Evolutionary conservation across 2,329 filamentous ascomycete genomes (phyloP).

Genomic region (Macrophomina pseudophaseolina): DNA sequence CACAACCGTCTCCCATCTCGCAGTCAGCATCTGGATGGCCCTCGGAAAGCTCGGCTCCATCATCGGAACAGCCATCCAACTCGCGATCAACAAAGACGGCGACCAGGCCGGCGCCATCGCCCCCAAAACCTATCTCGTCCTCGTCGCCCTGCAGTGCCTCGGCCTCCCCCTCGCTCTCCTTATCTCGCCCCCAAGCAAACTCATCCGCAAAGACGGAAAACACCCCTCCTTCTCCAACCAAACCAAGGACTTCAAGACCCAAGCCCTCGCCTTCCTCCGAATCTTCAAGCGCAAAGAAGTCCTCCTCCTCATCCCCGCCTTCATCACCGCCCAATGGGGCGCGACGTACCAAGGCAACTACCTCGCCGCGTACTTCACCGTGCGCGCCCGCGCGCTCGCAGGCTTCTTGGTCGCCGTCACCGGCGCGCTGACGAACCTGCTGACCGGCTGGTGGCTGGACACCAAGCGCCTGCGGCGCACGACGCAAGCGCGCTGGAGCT

Average conservation of each 20-base stretch:
- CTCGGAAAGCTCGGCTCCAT: conserved; percentile 60
- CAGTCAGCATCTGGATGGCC: conserved; percentile 58
- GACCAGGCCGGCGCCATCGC: conserved; percentile 53
- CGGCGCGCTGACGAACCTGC: conserved; percentile 53
- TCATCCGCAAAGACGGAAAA: conserved; percentile 50
- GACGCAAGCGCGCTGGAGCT: conserved; percentile 35
- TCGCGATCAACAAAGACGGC: conserved; percentile 54
- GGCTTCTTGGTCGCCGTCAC: conserved; percentile 54
- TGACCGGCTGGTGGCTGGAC: conserved; percentile 59
- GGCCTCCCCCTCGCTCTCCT: conserved; percentile 53
- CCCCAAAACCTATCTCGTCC: conserved; percentile 46
- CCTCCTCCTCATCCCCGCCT: conserved; percentile 55
- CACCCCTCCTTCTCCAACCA: conserved; percentile 25
- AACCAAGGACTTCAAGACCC: conserved; percentile 34
- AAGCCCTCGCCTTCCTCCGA: conserved; percentile 37
- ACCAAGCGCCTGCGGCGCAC: conserved; percentile 48
- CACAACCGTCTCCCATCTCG: not conserved
- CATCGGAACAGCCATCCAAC: conserved; percentile 58
- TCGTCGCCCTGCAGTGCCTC: conserved; percentile 54
- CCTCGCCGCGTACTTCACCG: conserved; percentile 59
- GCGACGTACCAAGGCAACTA: conserved; percentile 59
- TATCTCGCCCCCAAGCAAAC: conserved; percentile 53
- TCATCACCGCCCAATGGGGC: conserved; percentile 59
- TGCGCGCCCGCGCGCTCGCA: conserved; percentile 54
- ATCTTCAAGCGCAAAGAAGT: conserved; percentile 53